Percentiles rank a stretch among this genome's conserved stretches.
Evolutionary conservation across 768 basidiomycete species (phyloP).

Genomic region (Tricholoma sp.): DNA sequence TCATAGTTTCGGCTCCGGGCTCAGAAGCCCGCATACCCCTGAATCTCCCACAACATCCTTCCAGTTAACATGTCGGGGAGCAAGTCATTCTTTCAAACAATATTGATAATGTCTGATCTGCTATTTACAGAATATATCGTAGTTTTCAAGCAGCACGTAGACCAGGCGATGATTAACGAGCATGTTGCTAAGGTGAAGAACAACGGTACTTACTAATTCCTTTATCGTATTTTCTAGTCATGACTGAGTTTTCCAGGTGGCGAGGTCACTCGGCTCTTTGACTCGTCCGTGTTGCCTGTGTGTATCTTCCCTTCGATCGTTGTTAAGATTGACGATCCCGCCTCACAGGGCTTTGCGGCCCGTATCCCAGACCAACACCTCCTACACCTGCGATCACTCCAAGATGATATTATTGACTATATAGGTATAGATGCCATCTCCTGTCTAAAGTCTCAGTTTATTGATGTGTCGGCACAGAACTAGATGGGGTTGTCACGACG

Average conservation of each 20-base stretch:
- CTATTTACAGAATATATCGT: slow-evolving; percentile 43
- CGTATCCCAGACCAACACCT: slow-evolving; percentile 24
- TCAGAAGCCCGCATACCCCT: too few species aligned
- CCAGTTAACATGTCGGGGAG: background rate
- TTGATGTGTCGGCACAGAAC: slow-evolving; percentile 28
- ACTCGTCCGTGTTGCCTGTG: slow-evolving; percentile 32
- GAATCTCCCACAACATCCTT: background rate
- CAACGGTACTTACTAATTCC: slow-evolving; percentile 26
- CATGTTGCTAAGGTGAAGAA: slow-evolving; percentile 32
- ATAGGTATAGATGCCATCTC: slow-evolving; percentile 33
- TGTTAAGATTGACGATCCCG: background rate
- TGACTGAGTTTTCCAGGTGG: slow-evolving; percentile 31
- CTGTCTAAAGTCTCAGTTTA: background rate
- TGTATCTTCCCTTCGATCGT: background rate
- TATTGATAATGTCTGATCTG: background rate
- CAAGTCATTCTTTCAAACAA: background rate
- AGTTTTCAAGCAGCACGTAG: slow-evolving; percentile 45
- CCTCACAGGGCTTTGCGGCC: slow-evolving; percentile 25
- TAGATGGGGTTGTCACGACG: slow-evolving; percentile 36
- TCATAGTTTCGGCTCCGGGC: background rate
- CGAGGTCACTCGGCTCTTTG: slow-evolving; percentile 35
- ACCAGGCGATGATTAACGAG: slow-evolving; percentile 35
- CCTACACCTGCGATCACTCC: slow-evolving; percentile 25
- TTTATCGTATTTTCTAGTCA: background rate
- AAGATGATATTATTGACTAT: slow-evolving; percentile 34